These are phyloP conservation scores for Cucurbita moschata DNA, from an alignment of 306 rosid genomes.

Conservation along the genomic window DNA sequence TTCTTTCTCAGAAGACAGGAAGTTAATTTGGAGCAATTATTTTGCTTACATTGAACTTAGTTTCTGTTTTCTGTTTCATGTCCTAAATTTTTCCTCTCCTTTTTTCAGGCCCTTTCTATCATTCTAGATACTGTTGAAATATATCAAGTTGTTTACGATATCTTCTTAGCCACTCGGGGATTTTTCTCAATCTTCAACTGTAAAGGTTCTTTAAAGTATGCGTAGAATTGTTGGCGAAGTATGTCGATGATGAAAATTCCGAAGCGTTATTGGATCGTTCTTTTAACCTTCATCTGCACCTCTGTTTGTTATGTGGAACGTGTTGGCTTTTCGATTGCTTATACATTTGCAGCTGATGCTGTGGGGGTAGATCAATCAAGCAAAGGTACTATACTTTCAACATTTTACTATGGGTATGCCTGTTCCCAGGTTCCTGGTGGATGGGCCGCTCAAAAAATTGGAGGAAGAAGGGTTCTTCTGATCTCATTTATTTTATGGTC, in stretches of 20 bases:
- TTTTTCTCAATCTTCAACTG: neutral
- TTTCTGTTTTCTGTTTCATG: neutral
- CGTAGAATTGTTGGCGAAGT: slow-evolving; percentile 2
- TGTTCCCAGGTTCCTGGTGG: slow-evolving; percentile 98
- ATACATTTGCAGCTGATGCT: slow-evolving; percentile 83
- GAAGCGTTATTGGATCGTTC: slow-evolving; percentile 64
- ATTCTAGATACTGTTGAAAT: neutral
- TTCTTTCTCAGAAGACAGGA: neutral
- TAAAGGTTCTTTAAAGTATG: neutral
- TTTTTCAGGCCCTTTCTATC: neutral
- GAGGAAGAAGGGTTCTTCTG: slow-evolving; percentile 74
- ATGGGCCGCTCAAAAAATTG: slow-evolving; percentile 79
- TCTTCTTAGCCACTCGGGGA: neutral
- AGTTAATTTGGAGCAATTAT: neutral
- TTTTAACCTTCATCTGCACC: slow-evolving; percentile 81
- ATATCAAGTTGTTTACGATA: neutral
- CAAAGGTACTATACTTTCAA: slow-evolving; percentile 78
- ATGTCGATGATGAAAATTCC: slow-evolving; percentile 35
- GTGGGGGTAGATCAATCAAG: slow-evolving; percentile 56
- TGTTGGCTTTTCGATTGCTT: slow-evolving; percentile 87
- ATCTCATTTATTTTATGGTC: slow-evolving; percentile 84
- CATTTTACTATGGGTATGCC: slow-evolving; percentile 89
- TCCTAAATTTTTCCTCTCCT: neutral
- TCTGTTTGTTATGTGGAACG: slow-evolving; percentile 86
- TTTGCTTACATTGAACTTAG: neutral